Conservation (phyloP, 73 alveolate genomes). For the Durusdinium trenchii region DNA sequence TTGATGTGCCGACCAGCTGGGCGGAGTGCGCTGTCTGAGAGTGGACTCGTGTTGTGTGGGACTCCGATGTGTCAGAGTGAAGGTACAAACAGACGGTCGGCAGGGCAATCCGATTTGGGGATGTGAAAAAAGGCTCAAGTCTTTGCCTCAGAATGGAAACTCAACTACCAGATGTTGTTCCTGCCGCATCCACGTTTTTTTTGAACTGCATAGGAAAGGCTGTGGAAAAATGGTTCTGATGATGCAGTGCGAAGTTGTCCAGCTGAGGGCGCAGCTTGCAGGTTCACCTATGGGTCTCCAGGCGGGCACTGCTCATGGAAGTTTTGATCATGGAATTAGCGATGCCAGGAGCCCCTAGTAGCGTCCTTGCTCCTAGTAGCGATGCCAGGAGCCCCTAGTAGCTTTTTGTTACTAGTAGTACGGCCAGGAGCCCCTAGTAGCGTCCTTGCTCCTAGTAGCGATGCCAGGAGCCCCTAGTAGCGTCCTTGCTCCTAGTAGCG, state of each 20-base stretch:
- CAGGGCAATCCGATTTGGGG: constrained; percentile 72
- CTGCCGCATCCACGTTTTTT: too few species aligned
- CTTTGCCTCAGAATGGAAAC: background rate
- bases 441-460: too few species aligned
- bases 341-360: too few species aligned
- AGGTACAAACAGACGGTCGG: constrained; percentile 80
- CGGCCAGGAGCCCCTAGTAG: too few species aligned
- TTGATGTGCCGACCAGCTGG: constrained; percentile 64
- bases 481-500: too few species aligned
- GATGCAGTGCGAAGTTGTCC: background rate
- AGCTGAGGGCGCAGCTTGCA: constrained; percentile 57
- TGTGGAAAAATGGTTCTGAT: background rate
- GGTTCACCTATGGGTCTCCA: constrained; percentile 55
- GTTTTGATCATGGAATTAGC: background rate
- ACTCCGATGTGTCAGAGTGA: background rate
- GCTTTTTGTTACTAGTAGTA: too few species aligned
- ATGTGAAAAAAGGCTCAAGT: constrained; percentile 4
- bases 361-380: too few species aligned
- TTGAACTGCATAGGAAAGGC: too few species aligned
- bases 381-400: too few species aligned
- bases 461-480: too few species aligned
- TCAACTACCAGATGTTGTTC: background rate
- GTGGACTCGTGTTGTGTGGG: background rate
- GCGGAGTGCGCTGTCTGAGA: constrained; percentile 59
- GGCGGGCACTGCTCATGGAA: background rate